Conservation (phyloP, 2,329 filamentous ascomycete genomes). For the Aspergillus fructus region DNA sequence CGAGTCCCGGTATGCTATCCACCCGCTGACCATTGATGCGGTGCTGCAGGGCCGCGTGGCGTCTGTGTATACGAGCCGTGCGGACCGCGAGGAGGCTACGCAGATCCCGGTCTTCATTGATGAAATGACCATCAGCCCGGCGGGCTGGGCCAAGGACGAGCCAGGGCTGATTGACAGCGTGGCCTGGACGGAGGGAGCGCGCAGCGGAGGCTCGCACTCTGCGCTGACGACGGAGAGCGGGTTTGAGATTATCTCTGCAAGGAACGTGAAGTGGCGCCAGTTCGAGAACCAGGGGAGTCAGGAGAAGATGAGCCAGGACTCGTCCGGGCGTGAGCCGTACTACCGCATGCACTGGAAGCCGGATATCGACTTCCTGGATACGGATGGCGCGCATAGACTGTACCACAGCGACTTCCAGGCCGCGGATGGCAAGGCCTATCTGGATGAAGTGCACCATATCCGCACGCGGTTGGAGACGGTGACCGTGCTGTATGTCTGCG, state of each 20-base stretch:
- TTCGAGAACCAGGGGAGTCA: background rate
- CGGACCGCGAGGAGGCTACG: background rate
- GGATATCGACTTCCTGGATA: background rate
- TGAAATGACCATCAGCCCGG: background rate
- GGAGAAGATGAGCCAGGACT: background rate
- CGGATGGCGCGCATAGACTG: background rate
- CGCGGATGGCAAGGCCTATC: background rate
- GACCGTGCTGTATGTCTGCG: background rate
- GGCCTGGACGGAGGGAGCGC: background rate
- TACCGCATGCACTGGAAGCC: slow-evolving; percentile 2
- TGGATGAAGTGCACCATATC: background rate
- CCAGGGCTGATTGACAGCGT: background rate
- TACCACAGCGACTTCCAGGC: background rate
- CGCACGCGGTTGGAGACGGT: background rate
- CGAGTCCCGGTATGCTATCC: background rate
- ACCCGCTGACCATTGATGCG: background rate
- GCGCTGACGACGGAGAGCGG: background rate
- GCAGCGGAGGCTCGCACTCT: background rate
- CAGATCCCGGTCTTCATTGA: background rate
- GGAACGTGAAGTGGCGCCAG: background rate
- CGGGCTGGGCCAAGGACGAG: background rate
- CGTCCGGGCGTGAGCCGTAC: background rate
- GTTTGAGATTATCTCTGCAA: background rate
- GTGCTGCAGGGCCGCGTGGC: background rate
- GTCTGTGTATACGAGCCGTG: background rate